Base-by-base conservation (phyloP, 108 stramenopile species). In the Nitzschia sp. region DNA sequence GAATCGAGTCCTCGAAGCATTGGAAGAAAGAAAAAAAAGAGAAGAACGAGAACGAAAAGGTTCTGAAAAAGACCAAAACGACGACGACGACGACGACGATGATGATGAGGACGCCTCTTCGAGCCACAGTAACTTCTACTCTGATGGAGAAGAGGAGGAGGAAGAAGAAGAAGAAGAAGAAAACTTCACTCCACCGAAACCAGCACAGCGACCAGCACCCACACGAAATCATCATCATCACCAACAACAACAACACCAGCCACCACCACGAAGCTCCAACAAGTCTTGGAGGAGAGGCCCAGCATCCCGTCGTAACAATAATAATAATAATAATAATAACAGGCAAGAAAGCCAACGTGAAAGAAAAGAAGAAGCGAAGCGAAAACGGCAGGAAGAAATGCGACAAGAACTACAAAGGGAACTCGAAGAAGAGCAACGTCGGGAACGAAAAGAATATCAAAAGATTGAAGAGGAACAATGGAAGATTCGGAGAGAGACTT, bases 371-470 rank as follows among this genome's bases (percentile, higher is more conserved):
- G 27, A 25, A 4, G 31, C 28, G 2, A 57, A 6, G 56, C 11
- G 27, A 15, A 4, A 29, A 33, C 56, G 56, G 56, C 8, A 29
- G 27, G 30, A 33, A n/a, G 27, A 57, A 29, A 17, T 57, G 3
- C 56, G 56, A 25, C 9, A 29, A n/a, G 56, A 57, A 57, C 4
- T 57, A n/a, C 13, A 57, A 22, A 4, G 27, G 13, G 56, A 57
- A n/a, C 28, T 57, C 6, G 6, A 29, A 32, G 26, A 4, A 29
- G 56, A 57, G 21, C 26, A 57, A 33, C 28, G 31, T 5, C 3
- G 27, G n/a, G 3, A 15, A 22, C 11, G 29, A n/a, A n/a, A 57
- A 57, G 6, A 8, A 5, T n/a, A 29, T 15, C 28, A n/a, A 15
- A 29, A 28, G 9, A 5, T 57, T 5, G 26, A 57, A 4, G 21